A percentile compares a stretch with the other conserved stretches of the same genome.
phyloP scores from a whole-genome alignment of 2,329 filamentous ascomycete genomes.

The Penicillium rolfsii region DNA sequence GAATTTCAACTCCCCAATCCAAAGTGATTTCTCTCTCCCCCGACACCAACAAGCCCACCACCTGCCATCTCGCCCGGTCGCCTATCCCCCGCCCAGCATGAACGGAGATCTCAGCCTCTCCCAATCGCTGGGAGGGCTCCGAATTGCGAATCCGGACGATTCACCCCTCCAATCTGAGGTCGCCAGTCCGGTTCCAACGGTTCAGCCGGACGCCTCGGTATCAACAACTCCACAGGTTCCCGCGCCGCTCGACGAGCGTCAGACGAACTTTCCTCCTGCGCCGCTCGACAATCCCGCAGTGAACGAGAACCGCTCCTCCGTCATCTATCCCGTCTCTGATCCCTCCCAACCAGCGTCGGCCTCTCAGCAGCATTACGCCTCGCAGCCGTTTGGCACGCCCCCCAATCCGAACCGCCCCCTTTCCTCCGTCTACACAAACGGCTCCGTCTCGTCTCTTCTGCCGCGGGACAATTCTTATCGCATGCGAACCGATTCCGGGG shows the following conservation, averaged over 20 bases:
- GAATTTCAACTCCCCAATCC: constrained; percentile 5
- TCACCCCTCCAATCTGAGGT: constrained; percentile 51
- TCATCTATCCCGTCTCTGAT: constrained; percentile 50
- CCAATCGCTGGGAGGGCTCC: constrained; percentile 87
- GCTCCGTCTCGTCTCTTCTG: constrained; percentile 43
- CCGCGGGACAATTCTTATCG: constrained; percentile 54
- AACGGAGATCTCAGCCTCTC: constrained; percentile 91
- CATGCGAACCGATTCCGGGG: constrained; percentile 62
- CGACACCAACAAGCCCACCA: neutral
- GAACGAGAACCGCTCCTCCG: constrained; percentile 48
- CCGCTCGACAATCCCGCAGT: constrained; percentile 28
- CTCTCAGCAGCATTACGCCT: constrained; percentile 49
- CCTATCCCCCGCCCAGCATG: constrained; percentile 61
- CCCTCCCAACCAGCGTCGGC: constrained; percentile 47
- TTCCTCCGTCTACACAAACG: constrained; percentile 54
- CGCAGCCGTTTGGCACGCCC: constrained; percentile 45
- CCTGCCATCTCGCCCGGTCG: neutral
- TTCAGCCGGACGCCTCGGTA: constrained; percentile 26
- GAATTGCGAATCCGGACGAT: constrained; percentile 95
- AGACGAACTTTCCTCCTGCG: constrained; percentile 26
- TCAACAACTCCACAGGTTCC: constrained; percentile 29
- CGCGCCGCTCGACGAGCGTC: constrained; percentile 25
- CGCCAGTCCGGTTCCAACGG: constrained; percentile 33
- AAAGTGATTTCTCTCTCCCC: neutral
- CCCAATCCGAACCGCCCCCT: constrained; percentile 48